These are phyloP conservation scores for Starmerella asiatica DNA, from an alignment of 805 yeast species.

Conservation along the genomic window DNA sequence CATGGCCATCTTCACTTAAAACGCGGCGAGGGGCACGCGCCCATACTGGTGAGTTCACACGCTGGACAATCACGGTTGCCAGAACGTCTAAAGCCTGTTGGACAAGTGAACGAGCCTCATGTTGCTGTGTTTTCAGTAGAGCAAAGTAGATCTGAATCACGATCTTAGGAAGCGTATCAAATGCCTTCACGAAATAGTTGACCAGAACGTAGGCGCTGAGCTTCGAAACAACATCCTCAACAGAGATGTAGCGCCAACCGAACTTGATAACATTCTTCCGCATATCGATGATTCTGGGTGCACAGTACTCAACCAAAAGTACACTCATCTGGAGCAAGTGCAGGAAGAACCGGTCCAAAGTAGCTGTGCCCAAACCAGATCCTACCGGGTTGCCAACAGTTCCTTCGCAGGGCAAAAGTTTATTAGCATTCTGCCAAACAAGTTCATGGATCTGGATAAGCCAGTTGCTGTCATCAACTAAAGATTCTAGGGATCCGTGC, in stretches of 20 bases:
- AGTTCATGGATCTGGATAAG: constrained; percentile 44
- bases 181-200: constrained; percentile 70
- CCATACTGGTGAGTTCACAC: constrained; percentile 58
- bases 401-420: constrained; percentile 37
- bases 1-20: constrained; percentile 77
- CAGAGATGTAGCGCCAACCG: constrained; percentile 82
- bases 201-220: constrained; percentile 88
- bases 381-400: constrained; percentile 11
- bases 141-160: constrained; percentile 91
- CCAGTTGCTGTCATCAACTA: constrained; percentile 40
- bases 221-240: constrained; percentile 78
- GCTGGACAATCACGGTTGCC: constrained; percentile 70
- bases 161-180: constrained; percentile 76
- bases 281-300: constrained; percentile 43
- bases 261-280: constrained; percentile 81
- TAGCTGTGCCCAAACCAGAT: constrained; percentile 18
- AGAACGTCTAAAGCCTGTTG: constrained; percentile 75
- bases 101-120: constrained; percentile 71
- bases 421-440: constrained; percentile 52
- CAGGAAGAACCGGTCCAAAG: constrained; percentile 58
- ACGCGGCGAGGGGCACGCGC: constrained; percentile 90
- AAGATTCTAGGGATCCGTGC: constrained; percentile 34
- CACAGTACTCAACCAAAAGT: constrained; percentile 53
- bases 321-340: constrained; percentile 75
- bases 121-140: constrained; percentile 65